Evolutionary conservation across 148 eudicot genomes (phyloP).

Genomic region (Diospyros lotus): DNA sequence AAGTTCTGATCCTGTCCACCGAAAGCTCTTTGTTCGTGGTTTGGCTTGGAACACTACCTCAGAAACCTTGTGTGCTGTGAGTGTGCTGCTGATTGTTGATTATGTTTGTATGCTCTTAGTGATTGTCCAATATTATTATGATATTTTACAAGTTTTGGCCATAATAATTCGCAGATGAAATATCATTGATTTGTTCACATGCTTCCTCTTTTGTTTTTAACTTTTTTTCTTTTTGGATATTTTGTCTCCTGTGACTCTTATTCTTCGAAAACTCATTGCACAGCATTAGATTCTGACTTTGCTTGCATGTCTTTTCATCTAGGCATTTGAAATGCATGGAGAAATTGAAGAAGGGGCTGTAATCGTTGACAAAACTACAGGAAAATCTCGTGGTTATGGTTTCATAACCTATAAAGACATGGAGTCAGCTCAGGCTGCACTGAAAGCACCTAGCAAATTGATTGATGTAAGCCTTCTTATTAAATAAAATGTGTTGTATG

Average conservation of each 20-base stretch:
- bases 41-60: constrained; percentile 75
- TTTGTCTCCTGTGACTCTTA: not conserved
- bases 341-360: constrained; percentile 77
- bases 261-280: not conserved
- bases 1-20: constrained; percentile 68
- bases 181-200: not conserved
- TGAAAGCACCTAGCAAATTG: constrained; percentile 49
- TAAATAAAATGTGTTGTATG: not conserved
- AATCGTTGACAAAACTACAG: constrained; percentile 55
- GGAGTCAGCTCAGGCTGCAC: constrained; percentile 52
- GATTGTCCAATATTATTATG: not conserved
- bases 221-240: not conserved
- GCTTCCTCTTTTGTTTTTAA: not conserved
- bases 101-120: constrained; percentile 18
- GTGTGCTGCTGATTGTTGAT: constrained; percentile 48
- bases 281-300: not conserved
- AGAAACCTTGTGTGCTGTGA: constrained; percentile 84
- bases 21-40: constrained; percentile 87
- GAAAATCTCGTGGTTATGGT: constrained; percentile 71
- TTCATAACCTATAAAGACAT: constrained; percentile 60
- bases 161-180: not conserved
- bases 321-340: constrained; percentile 67
- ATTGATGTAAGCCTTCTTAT: constrained; percentile 47
- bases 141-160: constrained; percentile 2
- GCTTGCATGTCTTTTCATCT: constrained; percentile 2